These are phyloP conservation scores for Venturiaceae sp. DNA, from an alignment of 2,329 filamentous ascomycete species.

Conservation along the genomic window DNA sequence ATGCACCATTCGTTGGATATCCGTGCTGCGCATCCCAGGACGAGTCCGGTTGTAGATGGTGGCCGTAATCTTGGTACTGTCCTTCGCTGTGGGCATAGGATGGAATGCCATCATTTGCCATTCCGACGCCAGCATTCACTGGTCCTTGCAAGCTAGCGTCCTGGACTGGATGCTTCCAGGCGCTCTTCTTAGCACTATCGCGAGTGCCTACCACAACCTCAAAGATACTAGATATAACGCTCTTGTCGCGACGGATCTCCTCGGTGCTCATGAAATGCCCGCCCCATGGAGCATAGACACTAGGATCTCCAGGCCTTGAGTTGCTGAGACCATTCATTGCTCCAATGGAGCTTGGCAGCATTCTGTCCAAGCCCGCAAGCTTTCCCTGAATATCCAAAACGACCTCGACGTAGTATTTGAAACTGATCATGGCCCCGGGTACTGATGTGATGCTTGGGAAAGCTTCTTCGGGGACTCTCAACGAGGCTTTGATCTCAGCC, in stretches of 20 bases:
- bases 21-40: not conserved
- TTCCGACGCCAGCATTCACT: not conserved
- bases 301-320: conserved; percentile 18
- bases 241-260: conserved; percentile 76
- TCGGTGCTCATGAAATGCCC: conserved; percentile 80
- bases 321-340: conserved; percentile 30
- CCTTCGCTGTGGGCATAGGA: not conserved
- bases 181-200: conserved; percentile 54
- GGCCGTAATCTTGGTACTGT: not conserved
- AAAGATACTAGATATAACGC: conserved; percentile 78
- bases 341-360: conserved; percentile 41
- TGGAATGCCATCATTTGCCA: not conserved
- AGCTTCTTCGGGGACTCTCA: conserved; percentile 79
- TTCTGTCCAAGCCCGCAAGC: conserved; percentile 62
- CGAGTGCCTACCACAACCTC: conserved; percentile 80
- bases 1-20: not conserved
- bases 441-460: conserved; percentile 89
- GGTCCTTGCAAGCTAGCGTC: not conserved
- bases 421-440: conserved; percentile 88
- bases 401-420: conserved; percentile 89
- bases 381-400: conserved; percentile 88
- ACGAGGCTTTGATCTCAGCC: conserved; percentile 69
- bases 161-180: conserved; percentile 4
- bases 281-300: conserved; percentile 44
- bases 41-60: not conserved